Evolutionary conservation across 805 yeast species (phyloP), one percentile per base, ranked within the genome.

Genomic region (Metschnikowia corniflorae): DNA sequence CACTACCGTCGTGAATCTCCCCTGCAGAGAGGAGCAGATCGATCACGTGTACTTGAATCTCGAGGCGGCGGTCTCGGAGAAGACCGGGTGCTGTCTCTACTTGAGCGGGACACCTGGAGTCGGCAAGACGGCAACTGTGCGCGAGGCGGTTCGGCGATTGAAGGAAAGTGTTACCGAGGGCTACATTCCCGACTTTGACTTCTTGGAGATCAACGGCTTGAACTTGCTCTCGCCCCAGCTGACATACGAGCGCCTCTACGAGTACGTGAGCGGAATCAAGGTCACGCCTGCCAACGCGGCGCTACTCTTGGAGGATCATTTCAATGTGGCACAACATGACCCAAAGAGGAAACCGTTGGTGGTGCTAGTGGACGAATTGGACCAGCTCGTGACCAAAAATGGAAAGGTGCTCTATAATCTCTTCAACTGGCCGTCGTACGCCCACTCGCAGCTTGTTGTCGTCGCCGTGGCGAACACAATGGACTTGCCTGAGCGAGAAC

Each of bases 101-200:
- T 79, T 93, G 8, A 86, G 96, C 59, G 99, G 99, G 3, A 87
- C 96, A 0, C 98, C 99, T 0, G 99, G 99, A 7, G 91, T 94
- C 2, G 98, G 98, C 9, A 93, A 93, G 55, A 91, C 98, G 0
- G 93, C 95, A 3, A 91, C 97, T 0, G 80, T 91, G 2, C 65
- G 95, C 37, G 95, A 88, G 52, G 97, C 85, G 0, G 73, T 93
- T 17, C 72, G 77, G 22, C 87, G 83, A 50, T 60, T 93, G 23
- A 70, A 73, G 29, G 58, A 65, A 43, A 41, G 52, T 9, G 52
- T 52, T 25, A 45, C 30, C 25, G 47, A 32, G 26, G 58, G 55
- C 8, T 63, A 58, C 30, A 37, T 63, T 21, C 51, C 56, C 34
- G 57, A 53, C 10, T 93, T 93, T 55, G 77, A 79, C 31, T 91